These are phyloP conservation scores for Rhizopogon rudus DNA, from an alignment of 768 basidiomycete species.

Conservation along the genomic window DNA sequence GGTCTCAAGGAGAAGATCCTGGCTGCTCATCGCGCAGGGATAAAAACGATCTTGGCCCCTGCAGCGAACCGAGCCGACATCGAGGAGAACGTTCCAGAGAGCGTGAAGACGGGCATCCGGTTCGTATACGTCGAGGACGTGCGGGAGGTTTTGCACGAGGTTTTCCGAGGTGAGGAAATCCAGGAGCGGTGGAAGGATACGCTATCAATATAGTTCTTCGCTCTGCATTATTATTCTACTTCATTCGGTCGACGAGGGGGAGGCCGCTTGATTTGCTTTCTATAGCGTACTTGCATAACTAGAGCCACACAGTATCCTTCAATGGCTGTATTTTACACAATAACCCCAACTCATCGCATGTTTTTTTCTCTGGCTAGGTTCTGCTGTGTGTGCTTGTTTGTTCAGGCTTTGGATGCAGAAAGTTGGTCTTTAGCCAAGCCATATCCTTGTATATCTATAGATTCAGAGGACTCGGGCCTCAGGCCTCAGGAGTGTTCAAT, in stretches of 20 bases:
- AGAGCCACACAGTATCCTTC: neutral
- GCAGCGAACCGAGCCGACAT: conserved; percentile 90
- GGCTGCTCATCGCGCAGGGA: conserved; percentile 94
- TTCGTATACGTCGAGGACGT: conserved; percentile 97
- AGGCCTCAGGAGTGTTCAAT: neutral
- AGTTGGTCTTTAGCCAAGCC: too few species aligned
- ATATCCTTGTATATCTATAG: too few species aligned
- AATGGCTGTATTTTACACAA: conserved; percentile 2
- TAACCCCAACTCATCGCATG: conserved; percentile 4
- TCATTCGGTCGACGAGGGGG: neutral
- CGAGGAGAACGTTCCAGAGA: conserved; percentile 94
- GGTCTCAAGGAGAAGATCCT: conserved; percentile 96
- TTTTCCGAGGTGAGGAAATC: conserved; percentile 62
- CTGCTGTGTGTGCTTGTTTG: neutral
- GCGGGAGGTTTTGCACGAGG: conserved; percentile 82
- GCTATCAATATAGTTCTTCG: conserved; percentile 23
- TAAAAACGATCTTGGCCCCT: conserved; percentile 86
- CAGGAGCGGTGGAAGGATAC: conserved; percentile 68
- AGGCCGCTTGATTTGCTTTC: neutral
- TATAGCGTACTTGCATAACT: conserved; percentile 7
- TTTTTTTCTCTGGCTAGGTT: neutral
- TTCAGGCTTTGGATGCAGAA: too few species aligned
- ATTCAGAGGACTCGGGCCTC: too few species aligned
- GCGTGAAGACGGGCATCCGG: conserved; percentile 91
- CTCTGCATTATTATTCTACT: conserved; percentile 1